These are phyloP conservation scores for Sordariomycetes sp. DNA, from an alignment of 2,329 filamentous ascomycete species.

Conservation along the genomic window DNA sequence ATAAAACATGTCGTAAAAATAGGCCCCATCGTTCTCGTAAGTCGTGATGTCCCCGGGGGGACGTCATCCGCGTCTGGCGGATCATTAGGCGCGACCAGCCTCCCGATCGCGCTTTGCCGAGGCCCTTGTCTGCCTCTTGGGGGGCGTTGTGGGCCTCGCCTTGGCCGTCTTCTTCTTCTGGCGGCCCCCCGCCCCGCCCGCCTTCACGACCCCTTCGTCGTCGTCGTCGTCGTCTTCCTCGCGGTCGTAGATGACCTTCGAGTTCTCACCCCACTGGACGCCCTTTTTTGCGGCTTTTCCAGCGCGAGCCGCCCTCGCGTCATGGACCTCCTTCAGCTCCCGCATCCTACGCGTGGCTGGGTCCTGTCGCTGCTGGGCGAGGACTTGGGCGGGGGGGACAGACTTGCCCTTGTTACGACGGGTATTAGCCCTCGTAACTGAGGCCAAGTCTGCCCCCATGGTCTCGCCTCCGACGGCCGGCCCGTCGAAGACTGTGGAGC, in stretches of 20 bases:
- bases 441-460: conserved; percentile 1
- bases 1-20: no score
- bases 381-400: background rate
- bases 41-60: no score
- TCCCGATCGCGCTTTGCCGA: background rate
- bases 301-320: background rate
- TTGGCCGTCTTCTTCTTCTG: background rate
- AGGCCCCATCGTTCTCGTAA: no score
- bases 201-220: background rate
- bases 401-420: conserved; percentile 4
- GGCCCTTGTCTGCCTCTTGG: background rate
- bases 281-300: background rate
- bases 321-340: conserved; percentile 4
- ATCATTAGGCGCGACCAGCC: no score
- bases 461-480: background rate
- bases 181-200: background rate
- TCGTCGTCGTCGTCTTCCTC: background rate
- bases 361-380: background rate
- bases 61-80: no score
- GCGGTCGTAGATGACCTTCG: background rate
- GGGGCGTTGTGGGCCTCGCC: background rate
- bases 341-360: background rate
- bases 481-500: background rate
- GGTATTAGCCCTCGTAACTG: conserved; percentile 3
- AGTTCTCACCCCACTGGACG: conserved; percentile 4